Conservation (phyloP, 345 rosid genomes). For the Dimocarpus longan region DNA sequence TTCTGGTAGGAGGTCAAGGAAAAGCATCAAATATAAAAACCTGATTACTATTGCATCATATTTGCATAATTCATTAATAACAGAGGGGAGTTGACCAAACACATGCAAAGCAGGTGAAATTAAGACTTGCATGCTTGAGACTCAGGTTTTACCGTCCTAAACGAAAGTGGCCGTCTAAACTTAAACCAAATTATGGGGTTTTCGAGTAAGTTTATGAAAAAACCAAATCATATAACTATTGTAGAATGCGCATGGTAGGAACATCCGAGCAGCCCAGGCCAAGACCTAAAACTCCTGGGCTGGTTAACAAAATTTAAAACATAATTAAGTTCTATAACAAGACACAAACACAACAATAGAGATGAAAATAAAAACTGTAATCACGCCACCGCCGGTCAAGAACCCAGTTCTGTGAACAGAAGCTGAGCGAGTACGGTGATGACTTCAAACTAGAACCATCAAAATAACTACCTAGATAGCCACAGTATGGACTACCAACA, state of each 20-base stretch:
- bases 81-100: too few relatives aligned
- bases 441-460: not conserved
- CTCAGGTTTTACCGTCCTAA: too few relatives aligned
- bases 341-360: not conserved
- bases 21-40: too few relatives aligned
- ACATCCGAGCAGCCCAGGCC: slow-evolving; percentile 6
- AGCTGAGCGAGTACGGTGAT: not conserved
- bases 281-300: slow-evolving; percentile 22
- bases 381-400: slow-evolving; percentile 53
- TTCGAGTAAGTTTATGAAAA: too few relatives aligned
- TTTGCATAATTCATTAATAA: too few relatives aligned
- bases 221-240: not conserved
- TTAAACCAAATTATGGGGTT: too few relatives aligned
- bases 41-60: too few relatives aligned
- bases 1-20: too few relatives aligned
- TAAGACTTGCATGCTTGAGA: too few relatives aligned
- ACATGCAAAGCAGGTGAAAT: too few relatives aligned
- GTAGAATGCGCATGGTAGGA: not conserved
- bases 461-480: slow-evolving; percentile 15
- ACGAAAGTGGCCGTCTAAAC: too few relatives aligned
- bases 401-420: slow-evolving; percentile 51
- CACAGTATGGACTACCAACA: not conserved
- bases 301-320: not conserved
- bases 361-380: not conserved
- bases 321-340: not conserved